Evolutionary conservation across 2,329 filamentous ascomycete genomes (phyloP), one percentile per base, ranked within the genome.

Genomic region (Alternaria sp.): DNA sequence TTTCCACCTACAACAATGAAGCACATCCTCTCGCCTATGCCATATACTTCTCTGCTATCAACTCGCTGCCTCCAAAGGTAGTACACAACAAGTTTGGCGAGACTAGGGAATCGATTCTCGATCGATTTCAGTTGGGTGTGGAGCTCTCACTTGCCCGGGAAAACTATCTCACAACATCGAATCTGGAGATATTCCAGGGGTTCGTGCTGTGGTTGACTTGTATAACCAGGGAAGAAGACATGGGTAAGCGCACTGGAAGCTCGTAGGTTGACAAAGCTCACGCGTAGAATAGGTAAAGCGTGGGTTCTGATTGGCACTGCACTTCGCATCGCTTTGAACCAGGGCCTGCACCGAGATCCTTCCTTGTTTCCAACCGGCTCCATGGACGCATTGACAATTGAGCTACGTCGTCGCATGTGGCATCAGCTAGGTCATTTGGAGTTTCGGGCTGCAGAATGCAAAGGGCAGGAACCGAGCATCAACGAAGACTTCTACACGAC

Each of bases 401-500:
- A 78, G 50, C 52, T 72, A 24, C 73, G 76, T 21, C 73, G 76
- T 17, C 67, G 75, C 5, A 63, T 75, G 46, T 78, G 75, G 76
- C 71, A 77, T 65, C 75, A 78, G 45, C 58, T 78, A 33, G 76
- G 74, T 34, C 72, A 78, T 51, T 63, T 78, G 8, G 76, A 78
- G 37, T 77, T 73, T 49, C 71, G 75, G 40, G 73, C 76, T 10
- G 74, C 75, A 5, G 76, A 78, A 50, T 77, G 73, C 37, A 78
- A 77, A 60, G 76, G 76, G 2, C 76, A 78, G 54, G 76, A 78
- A 44, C 75, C 76, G 7, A 72, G 69, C 42, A 69, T 78, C 29
- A 67, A 68, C 7, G 75, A 77, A 34, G 76, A 78, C 24, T 73
- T 75, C 44, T 78, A 77, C 51, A 78, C 76, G 10, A 77, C 76